Base-by-base conservation (phyloP, 352 stramenopile species). In the Aphanomyces astaci region DNA sequence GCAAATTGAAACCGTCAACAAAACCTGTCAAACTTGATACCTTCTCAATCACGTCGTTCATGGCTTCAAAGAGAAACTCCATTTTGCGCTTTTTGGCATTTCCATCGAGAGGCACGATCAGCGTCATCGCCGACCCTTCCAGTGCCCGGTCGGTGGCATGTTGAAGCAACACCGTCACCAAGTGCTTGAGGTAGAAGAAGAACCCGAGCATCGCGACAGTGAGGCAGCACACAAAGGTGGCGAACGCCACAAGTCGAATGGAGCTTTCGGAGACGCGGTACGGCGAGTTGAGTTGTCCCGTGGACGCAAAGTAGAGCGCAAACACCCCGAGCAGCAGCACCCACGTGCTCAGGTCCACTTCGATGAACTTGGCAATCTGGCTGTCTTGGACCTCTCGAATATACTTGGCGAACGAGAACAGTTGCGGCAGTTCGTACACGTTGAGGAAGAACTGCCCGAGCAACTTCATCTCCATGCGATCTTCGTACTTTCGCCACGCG, bases 341-440 rank as follows among this genome's bases (percentile, higher is more conserved):
- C 31, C 64, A 92, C 74, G 79, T 89, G 4, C 76, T 83, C 22
- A 87, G 73, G 31, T 90, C 71, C 5, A 92, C 81, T 33, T 92
- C 82, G 43, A 92, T 89, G 77, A 92, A 85, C 64, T 92, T 76
- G 13, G 77, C 86, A 62, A 92, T 90, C 65, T 92, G 80, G 70
- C 83, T 89, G 19, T 86, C 84, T 73, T 90, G 84, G 4, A 79
- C 84, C 15, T 86, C 79, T 54, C 81, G 79, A 10, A 92, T 57
- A 67, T 92, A 92, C 70, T 92, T 92, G 66, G 80, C 78, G 66
- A 88, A 92, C 17, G 84, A 83, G 22, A 77, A 70, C 7, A 87
- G 72, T 53, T 87, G 73, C 0, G 79, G 79, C 0, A 87, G 65
- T 5, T 75, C 72, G 48, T 83, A 82, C 4, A 66, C 71, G 5